Conservation (phyloP, 2,329 filamentous ascomycete genomes). For the Paecilomyces sp. region DNA sequence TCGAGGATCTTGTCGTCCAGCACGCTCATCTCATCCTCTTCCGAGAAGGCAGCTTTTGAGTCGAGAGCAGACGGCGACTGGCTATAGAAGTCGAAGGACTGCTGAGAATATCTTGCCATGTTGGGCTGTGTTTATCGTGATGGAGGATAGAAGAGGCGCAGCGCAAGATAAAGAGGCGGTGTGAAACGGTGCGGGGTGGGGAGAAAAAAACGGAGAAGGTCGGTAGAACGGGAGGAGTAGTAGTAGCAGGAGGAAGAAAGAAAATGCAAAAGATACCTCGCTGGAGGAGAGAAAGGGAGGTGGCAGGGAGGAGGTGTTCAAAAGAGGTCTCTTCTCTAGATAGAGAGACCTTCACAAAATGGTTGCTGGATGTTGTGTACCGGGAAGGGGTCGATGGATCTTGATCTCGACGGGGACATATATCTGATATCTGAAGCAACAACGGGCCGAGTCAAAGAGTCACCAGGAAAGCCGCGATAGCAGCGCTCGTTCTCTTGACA, state of each 20-base stretch:
- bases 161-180: constrained; percentile 5
- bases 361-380: not conserved
- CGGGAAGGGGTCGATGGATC: not conserved
- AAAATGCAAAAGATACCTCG: constrained; percentile 1
- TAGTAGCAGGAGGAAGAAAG: constrained; percentile 1
- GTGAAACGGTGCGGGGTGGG: constrained; percentile 7
- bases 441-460: not conserved
- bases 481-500: constrained; percentile 1
- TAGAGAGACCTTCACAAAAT: not conserved
- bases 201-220: constrained; percentile 5
- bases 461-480: not conserved
- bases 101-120: constrained; percentile 40
- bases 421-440: not conserved
- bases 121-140: constrained; percentile 12
- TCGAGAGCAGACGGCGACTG: constrained; percentile 37
- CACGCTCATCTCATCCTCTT: constrained; percentile 48
- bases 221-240: not conserved
- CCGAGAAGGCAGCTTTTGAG: constrained; percentile 32
- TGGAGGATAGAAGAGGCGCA: constrained; percentile 2
- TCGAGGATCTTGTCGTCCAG: constrained; percentile 46
- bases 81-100: constrained; percentile 37
- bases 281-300: not conserved
- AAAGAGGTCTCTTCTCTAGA: constrained; percentile 3
- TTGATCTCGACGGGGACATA: not conserved
- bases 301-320: constrained; percentile 3